A percentile compares a stretch with the other conserved stretches of the same genome.
Evolutionary conservation across 2,329 filamentous ascomycete genomes (phyloP).

Genomic region (Xylariomycetidae sp.): DNA sequence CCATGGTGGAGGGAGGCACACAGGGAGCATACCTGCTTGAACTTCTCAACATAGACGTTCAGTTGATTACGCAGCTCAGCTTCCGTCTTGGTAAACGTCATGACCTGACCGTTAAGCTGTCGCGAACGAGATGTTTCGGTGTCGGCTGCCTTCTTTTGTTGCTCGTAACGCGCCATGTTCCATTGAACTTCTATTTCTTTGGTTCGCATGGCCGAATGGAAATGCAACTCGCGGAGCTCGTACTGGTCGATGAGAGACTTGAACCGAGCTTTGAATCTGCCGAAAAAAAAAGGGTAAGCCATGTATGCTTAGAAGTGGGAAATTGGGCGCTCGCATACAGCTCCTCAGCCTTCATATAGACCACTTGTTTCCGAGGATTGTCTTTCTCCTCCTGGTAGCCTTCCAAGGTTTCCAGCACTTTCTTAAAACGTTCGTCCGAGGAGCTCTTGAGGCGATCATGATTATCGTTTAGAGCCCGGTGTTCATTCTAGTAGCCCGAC

Average conservation of each 20-base stretch:
- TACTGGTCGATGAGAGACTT: conserved; percentile 97
- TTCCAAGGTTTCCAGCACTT: conserved; percentile 77
- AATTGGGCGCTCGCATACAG: too few relatives aligned
- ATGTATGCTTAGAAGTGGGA: too few relatives aligned
- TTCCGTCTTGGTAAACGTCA: conserved; percentile 94
- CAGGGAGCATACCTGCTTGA: conserved; percentile 79
- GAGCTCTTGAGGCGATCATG: conserved; percentile 78
- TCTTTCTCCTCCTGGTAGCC: conserved; percentile 85
- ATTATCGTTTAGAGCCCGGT: conserved; percentile 82
- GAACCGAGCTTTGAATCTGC: conserved; percentile 77
- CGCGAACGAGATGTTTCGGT: conserved; percentile 74
- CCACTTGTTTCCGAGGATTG: conserved; percentile 71
- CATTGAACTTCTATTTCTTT: conserved; percentile 96
- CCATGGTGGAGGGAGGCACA: conserved; percentile 20
- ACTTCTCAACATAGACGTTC: conserved; percentile 98
- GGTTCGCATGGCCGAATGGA: conserved; percentile 83
- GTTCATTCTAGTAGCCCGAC: conserved; percentile 64
- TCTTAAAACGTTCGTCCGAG: conserved; percentile 80
- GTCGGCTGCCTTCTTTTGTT: conserved; percentile 85
- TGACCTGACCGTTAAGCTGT: conserved; percentile 84
- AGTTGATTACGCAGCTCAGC: conserved; percentile 89
- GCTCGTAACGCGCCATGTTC: conserved; percentile 81
- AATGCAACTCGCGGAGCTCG: conserved; percentile 90
- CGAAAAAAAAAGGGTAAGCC: too few relatives aligned
- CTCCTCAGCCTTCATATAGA: conserved; percentile 86